These are phyloP conservation scores for Phytophthora hibernalis DNA, from an alignment of 352 stramenopile genomes.

Conservation along the genomic window DNA sequence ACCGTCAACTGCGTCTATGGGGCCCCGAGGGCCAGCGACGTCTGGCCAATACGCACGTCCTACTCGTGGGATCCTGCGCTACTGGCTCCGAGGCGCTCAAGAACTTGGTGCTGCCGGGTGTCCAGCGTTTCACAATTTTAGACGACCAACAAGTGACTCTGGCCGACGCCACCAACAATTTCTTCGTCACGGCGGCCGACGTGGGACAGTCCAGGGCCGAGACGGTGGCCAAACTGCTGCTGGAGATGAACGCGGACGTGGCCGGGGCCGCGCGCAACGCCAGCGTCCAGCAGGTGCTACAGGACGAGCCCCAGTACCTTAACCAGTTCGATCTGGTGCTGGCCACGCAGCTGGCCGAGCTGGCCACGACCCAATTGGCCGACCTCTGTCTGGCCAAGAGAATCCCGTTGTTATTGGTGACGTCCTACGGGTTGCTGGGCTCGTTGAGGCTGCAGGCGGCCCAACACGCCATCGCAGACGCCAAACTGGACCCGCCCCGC, in stretches of 20 bases:
- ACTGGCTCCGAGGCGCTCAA: slow-evolving; percentile 98
- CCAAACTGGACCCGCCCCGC: slow-evolving; percentile 86
- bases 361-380: slow-evolving; percentile 61
- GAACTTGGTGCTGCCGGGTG: slow-evolving; percentile 95
- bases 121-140: slow-evolving; percentile 93
- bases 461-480: slow-evolving; percentile 89
- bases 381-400: slow-evolving; percentile 66
- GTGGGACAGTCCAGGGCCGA: slow-evolving; percentile 81
- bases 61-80: slow-evolving; percentile 92
- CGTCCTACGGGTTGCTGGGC: slow-evolving; percentile 94
- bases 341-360: slow-evolving; percentile 84
- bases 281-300: slow-evolving; percentile 56
- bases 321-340: slow-evolving; percentile 88
- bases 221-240: slow-evolving; percentile 82
- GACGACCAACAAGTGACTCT: slow-evolving; percentile 88
- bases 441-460: slow-evolving; percentile 90
- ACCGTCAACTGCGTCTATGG: slow-evolving; percentile 99
- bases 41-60: slow-evolving; percentile 88
- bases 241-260: slow-evolving; percentile 97
- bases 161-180: slow-evolving; percentile 92
- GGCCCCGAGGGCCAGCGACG: slow-evolving; percentile 93
- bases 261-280: slow-evolving; percentile 61
- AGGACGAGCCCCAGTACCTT: slow-evolving; percentile 62
- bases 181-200: slow-evolving; percentile 86
- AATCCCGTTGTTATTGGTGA: slow-evolving; percentile 85